Evolutionary conservation across 75 land plant species (phyloP), one percentile per base, ranked within the genome.

Genomic region (Sequoia sempervirens): DNA sequence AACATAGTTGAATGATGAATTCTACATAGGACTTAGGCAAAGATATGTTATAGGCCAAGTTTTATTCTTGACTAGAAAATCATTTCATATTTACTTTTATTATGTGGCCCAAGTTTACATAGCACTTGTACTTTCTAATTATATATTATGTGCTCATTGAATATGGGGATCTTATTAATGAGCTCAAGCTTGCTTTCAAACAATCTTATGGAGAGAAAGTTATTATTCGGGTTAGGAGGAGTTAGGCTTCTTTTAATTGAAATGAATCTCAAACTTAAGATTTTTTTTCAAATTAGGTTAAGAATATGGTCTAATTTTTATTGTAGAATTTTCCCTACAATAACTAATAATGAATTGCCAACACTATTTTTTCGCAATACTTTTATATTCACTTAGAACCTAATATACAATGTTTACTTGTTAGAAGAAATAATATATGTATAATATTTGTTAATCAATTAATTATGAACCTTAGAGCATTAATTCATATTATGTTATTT

Each of bases 131-230:
- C n/a, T n/a, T n/a, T n/a, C n/a, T n/a, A n/a, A n/a, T n/a, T n/a
- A n/a, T n/a, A n/a, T n/a, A n/a, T n/a, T n/a, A n/a, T n/a, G n/a
- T n/a, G n/a, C n/a, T n/a, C n/a, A n/a, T n/a, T n/a, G n/a, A n/a
- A n/a, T n/a, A n/a, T n/a, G n/a, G n/a, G n/a, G 93, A 92, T 54
- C 85, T 96, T 47, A 81, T 96, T 15, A 53, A 94, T 52, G 97
- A 95, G 81, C 95, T 96, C 75, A 96, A 94, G 98, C 37, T 82
- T 76, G 97, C 98, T 78, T 92, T 90, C 46, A 96, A 96, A 89
- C 91, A 94, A 82, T 89, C 90, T 75, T 96, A 94, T 88, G 98
- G 98, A 4, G 98, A 96, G 86, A 94, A 92, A 85, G 93, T 96
- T 53, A 95, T 96, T 74, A 52, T 96, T 47, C 96, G 94, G 93